A percentile compares a stretch with the other conserved stretches of the same genome.
Evolutionary conservation across 2,329 filamentous ascomycete species (phyloP).

Genomic region (Diaporthe vexans): DNA sequence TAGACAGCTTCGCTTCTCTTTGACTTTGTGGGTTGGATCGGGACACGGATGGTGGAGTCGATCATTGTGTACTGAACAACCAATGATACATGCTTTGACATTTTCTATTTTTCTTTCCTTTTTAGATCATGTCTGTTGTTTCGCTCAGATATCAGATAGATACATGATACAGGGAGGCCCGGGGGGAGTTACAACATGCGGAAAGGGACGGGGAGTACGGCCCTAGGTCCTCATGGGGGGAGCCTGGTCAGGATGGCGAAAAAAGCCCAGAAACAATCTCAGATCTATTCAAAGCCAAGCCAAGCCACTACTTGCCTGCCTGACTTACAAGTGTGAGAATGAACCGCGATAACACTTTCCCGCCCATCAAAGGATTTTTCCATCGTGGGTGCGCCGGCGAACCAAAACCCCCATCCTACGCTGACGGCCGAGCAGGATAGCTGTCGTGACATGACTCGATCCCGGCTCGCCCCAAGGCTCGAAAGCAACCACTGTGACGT

Average conservation of each 20-base stretch:
- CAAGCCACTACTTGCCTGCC: background rate
- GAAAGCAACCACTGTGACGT: slow-evolving; percentile 34
- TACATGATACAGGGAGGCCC: slow-evolving; percentile 10
- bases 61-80: background rate
- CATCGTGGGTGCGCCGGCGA: background rate
- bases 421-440: slow-evolving; percentile 9
- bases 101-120: slow-evolving; percentile 6
- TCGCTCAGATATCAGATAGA: slow-evolving; percentile 24
- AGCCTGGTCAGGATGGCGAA: slow-evolving; percentile 2
- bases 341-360: slow-evolving; percentile 4
- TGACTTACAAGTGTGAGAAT: background rate
- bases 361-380: background rate
- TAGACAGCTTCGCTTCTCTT: slow-evolving; percentile 28
- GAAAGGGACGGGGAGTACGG: slow-evolving; percentile 6
- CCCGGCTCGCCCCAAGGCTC: slow-evolving; percentile 15
- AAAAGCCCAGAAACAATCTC: slow-evolving; percentile 32
- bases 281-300: slow-evolving; percentile 18
- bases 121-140: slow-evolving; percentile 19
- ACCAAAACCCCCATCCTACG: background rate
- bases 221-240: background rate
- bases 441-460: slow-evolving; percentile 39
- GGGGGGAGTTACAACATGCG: slow-evolving; percentile 2
- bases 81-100: slow-evolving; percentile 14
- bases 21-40: slow-evolving; percentile 18
- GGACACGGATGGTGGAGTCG: slow-evolving; percentile 6